These are phyloP conservation scores for Populus alba DNA, from an alignment of 345 rosid genomes.

Conservation along the genomic window DNA sequence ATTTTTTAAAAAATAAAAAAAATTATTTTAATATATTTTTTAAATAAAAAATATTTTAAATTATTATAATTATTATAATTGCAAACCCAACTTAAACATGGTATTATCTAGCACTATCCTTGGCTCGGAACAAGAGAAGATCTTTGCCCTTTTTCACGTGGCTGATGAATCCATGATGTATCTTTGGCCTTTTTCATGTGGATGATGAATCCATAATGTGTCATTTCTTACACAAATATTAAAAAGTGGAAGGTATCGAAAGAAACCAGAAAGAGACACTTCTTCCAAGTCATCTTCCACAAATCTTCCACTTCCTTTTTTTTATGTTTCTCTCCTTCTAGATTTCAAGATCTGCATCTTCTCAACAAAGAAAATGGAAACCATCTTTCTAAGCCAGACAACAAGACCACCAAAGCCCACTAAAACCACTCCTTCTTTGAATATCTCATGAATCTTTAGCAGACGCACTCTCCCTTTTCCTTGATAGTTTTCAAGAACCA, in stretches of 20 bases:
- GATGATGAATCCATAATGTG: slow-evolving; percentile 3
- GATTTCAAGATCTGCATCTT: background rate
- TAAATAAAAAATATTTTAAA: no score
- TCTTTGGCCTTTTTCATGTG: background rate
- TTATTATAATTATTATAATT: no score
- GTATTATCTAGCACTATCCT: no score
- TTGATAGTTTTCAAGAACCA: background rate
- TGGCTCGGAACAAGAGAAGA: background rate
- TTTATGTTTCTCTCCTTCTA: background rate
- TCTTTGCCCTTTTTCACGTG: background rate
- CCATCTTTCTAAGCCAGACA: background rate
- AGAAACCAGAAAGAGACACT: background rate
- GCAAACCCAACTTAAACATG: no score
- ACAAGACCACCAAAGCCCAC: background rate
- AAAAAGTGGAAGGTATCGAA: background rate
- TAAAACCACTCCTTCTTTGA: slow-evolving; percentile 12
- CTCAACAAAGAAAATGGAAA: background rate
- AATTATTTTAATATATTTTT: no score
- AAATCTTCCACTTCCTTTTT: background rate
- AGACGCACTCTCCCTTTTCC: background rate
- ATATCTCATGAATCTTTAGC: slow-evolving; percentile 36
- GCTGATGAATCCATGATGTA: background rate
- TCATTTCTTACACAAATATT: background rate
- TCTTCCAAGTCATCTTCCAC: slow-evolving; percentile 21
- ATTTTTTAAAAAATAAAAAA: no score